Base-by-base conservation (phyloP, 768 basidiomycete genomes). In the Chalciporus pseudorubinellus region DNA sequence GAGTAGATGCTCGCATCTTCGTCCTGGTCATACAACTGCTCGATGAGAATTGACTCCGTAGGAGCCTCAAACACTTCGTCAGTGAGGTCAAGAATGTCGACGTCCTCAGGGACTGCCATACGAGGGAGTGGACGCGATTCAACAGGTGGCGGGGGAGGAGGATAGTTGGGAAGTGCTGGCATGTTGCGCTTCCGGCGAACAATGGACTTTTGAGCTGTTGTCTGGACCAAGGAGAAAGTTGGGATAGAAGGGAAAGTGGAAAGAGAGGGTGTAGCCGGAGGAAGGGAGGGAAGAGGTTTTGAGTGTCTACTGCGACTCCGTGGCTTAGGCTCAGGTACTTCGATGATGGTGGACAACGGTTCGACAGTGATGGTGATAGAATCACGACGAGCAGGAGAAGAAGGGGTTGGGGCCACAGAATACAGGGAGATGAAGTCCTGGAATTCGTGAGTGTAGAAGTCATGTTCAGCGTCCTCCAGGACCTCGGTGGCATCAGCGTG, bases 361-460 rank as follows among this genome's bases (percentile, higher is more conserved):
- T 56, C 65, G 1, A 18, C 9, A 13, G 51, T 56, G 1, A 71
- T 66, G 10, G 62, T 58, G 40, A 75, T 44, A 16, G 75, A 77
- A 52, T 76, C 76, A 1, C 70, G 76, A 22, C 74, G 72, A 4
- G 69, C 67, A n/a, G 66, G 59, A 19, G 53, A 52, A 39, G 51
- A 49, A 10, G 70, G 67, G 10, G 66, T 57, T 1, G 72, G 68
- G 7, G 62, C 42, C n/a, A 72, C 64, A 5, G 78, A 73, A 33
- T 56, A 67, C 3, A 85, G 59, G 4, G 80, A 76, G 40, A 85
- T 58, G 41, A 81, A 70, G 45, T 80, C 72, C 42, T 78, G 75
- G 53, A 87, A 72, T 63, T 86, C 80, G 43, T 70, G 74, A 1
- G 73, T 59, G 61, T 84, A 84, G 73, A 82, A 87, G 24, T 81